Evolutionary conservation across 371 early-diverging fungal species (phyloP).

Genomic region (Syncephalastrum racemosum): DNA sequence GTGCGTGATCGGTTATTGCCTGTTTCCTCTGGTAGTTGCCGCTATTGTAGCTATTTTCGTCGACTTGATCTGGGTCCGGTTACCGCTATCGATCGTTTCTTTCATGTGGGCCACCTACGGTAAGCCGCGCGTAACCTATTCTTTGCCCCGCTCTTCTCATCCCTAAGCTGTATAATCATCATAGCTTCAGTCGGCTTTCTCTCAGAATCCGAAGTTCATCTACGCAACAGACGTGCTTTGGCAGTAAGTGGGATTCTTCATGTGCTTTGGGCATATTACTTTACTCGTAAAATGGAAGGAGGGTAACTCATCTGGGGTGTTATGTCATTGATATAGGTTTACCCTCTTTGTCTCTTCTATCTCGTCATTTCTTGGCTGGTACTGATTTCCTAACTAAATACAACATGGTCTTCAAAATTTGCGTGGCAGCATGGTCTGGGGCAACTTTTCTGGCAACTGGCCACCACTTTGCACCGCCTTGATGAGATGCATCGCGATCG

Average conservation of each 20-base stretch:
- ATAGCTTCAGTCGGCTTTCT: slow-evolving; percentile 89
- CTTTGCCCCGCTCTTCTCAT: background rate
- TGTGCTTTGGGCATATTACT: background rate
- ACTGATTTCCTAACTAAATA: slow-evolving; percentile 52
- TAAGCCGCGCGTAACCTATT: slow-evolving; percentile 17
- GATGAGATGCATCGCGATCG: slow-evolving; percentile 67
- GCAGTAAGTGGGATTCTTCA: slow-evolving; percentile 55
- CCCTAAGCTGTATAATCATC: background rate
- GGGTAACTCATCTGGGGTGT: background rate
- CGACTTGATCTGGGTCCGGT: slow-evolving; percentile 62
- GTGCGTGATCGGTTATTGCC: slow-evolving; percentile 94
- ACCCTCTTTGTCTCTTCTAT: slow-evolving; percentile 92
- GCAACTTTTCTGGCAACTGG: slow-evolving; percentile 55
- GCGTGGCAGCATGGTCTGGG: slow-evolving; percentile 49
- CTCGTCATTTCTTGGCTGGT: slow-evolving; percentile 92
- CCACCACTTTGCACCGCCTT: slow-evolving; percentile 53
- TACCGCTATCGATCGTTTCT: slow-evolving; percentile 67
- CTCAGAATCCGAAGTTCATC: slow-evolving; percentile 66
- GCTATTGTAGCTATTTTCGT: slow-evolving; percentile 72
- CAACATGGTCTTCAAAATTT: slow-evolving; percentile 27
- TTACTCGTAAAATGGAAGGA: background rate
- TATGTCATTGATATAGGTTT: slow-evolving; percentile 35
- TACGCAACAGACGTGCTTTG: slow-evolving; percentile 79
- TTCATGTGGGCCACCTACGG: slow-evolving; percentile 88
- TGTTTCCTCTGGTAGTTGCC: slow-evolving; percentile 87